Base-by-base conservation (phyloP, 805 yeast genomes). In the Yarrowia divulgata region DNA sequence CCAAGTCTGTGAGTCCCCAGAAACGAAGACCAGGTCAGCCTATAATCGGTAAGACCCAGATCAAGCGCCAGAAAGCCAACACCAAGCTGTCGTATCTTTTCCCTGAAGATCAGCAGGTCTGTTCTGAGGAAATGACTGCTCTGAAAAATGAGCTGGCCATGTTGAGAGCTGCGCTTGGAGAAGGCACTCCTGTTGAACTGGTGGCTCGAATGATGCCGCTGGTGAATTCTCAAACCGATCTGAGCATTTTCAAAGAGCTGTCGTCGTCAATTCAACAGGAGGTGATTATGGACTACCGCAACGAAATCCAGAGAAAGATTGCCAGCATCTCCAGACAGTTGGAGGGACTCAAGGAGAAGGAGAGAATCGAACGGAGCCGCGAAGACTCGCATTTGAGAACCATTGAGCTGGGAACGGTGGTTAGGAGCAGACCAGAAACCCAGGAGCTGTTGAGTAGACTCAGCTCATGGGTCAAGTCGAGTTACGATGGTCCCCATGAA, bases 301-400 rank as follows among this genome's bases (percentile, higher is more conserved):
- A 63, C 57, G 89, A 88, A 32, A 85, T 93, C 5, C 87, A 87
- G 72, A 72, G 77, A 1, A 97, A 93, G 73, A 74, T 93, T 32
- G 55, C 49, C 10, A 37, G 34, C 8, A 43, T 54, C n/a, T 6
- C 35, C 8, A 16, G 49, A 12, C 49, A 63, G 18, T 8, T 63
- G 29, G 57, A 63, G n/a, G 68, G 39, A 7, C 45, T 63, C n/a
- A 63, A 63, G 39, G 68, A 63, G 37, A 63, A 63, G 37, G 68
- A 63, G 16, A 16, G 68, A 14, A 40, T 49, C 10, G 57, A 63
- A 10, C 39, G 52, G 48, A 37, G 45, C 12, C 7, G 68, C 6
- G 37, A 23, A 9, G 55, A 23, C n/a, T 49, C 55, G 10, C 19
- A 37, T 14, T 1, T 37, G 23, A 16, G 68, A 48, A 63, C 68